Evolutionary conservation across 2,329 filamentous ascomycete species (phyloP), one percentile per base, ranked within the genome.

Genomic region (Aureobasidium sp.): DNA sequence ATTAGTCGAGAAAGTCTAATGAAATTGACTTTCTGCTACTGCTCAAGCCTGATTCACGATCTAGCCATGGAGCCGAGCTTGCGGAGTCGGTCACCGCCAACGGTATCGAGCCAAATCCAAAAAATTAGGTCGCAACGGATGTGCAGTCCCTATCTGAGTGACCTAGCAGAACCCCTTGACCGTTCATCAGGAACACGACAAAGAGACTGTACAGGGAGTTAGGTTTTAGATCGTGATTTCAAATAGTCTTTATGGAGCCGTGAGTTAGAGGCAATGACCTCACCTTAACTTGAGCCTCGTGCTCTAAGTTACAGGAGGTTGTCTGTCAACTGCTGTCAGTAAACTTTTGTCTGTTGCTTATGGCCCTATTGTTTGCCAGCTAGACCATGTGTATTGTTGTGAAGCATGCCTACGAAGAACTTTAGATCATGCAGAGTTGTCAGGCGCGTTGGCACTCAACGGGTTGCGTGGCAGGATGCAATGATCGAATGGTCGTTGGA

Each of bases 231-330:
- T 21, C 35, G 6, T 39, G 11, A 50, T 41, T 32, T 8, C 35
- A 41, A 51, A 51, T 51, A 51, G 37, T 51, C 37, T 51, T 51
- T 19, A 14, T 11, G 24, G 21, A 25, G 37, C 48, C 48, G 48
- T 19, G 27, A 51, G 35, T 41, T 32, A 17, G 41, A n/a, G 35
- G 45, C 48, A 35, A 32, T 51, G 37, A 51, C 48, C 48, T 37
- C 32, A 51, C 48, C 37, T 51, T 51, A 51, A 38, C 12, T 49
- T 38, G 34, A 45, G 29, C 42, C 19, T 34, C 27, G n/a, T n/a
- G n/a, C n/a, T n/a, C n/a, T n/a, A n/a, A n/a, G n/a, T n/a, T 27
- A n/a, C 30, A 48, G 8, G 16, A 19, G 6, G 7, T 37, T 38
- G 12, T 4, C 24, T 29, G 16, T 21, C 14, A 14, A 29, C 45